Evolutionary conservation across 768 basidiomycete species (phyloP).

Genomic region (Auricularia auricula-judae): DNA sequence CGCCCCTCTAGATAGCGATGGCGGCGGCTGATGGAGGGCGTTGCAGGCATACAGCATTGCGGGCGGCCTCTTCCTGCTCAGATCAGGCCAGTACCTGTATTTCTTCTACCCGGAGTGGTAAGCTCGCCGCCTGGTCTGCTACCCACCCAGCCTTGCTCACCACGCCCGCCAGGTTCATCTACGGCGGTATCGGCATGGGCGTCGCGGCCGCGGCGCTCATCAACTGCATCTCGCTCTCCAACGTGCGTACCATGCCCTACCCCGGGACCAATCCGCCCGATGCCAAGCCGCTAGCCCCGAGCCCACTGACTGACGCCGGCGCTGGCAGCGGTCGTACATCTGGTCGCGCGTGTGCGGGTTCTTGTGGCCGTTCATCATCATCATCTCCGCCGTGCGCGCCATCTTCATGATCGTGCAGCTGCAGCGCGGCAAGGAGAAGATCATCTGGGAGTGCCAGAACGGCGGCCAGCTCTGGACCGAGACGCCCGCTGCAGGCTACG

Average conservation of each 20-base stretch:
- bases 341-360: slow-evolving; percentile 55
- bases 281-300: too few species aligned
- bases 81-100: slow-evolving; percentile 51
- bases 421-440: slow-evolving; percentile 58
- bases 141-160: not conserved
- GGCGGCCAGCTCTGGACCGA: slow-evolving; percentile 42
- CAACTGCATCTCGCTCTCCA: slow-evolving; percentile 49
- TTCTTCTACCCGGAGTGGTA: slow-evolving; percentile 61
- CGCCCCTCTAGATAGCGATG: not conserved
- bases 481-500: slow-evolving; percentile 31
- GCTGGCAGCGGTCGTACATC: slow-evolving; percentile 50
- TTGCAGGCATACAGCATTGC: slow-evolving; percentile 52
- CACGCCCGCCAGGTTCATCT: slow-evolving; percentile 41
- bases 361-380: slow-evolving; percentile 61
- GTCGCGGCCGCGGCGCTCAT: slow-evolving; percentile 41
- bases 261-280: slow-evolving; percentile 1
- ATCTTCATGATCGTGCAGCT: slow-evolving; percentile 67
- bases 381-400: slow-evolving; percentile 51
- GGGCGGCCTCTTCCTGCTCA: slow-evolving; percentile 53
- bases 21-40: slow-evolving; percentile 4
- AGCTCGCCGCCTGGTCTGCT: not conserved
- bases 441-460: slow-evolving; percentile 62
- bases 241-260: slow-evolving; percentile 32
- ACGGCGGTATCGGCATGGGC: slow-evolving; percentile 51
- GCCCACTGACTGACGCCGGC: too few species aligned